These are phyloP conservation scores for Phytophthora ohioensis DNA, from an alignment of 352 stramenopile genomes.

Conservation along the genomic window DNA sequence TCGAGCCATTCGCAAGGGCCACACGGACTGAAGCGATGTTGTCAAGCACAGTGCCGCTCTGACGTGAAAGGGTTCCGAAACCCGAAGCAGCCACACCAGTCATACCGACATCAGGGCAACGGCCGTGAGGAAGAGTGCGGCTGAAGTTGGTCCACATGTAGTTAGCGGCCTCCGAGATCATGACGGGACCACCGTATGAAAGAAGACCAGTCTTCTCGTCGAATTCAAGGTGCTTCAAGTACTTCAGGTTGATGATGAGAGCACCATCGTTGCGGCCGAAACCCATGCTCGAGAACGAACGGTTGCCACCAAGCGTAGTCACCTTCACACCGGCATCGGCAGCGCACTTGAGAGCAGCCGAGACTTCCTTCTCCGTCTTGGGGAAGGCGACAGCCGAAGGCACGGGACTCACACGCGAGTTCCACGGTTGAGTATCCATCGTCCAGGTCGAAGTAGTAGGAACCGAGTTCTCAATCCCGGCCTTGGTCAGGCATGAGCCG, in stretches of 20 bases:
- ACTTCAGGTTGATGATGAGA: constrained; percentile 36
- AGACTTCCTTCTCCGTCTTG: constrained; percentile 32
- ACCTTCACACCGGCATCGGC: constrained; percentile 31
- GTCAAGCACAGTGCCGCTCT: constrained; percentile 29
- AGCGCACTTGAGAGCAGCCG: constrained; percentile 33
- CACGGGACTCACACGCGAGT: constrained; percentile 30
- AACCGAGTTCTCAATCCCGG: constrained; percentile 26
- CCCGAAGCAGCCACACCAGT: constrained; percentile 34
- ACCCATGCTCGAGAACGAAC: constrained; percentile 42
- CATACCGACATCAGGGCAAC: constrained; percentile 39
- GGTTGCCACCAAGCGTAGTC: constrained; percentile 35
- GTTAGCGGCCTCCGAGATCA: constrained; percentile 36
- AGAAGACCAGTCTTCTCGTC: constrained; percentile 25
- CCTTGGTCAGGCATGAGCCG: constrained; percentile 21
- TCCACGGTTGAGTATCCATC: constrained; percentile 34
- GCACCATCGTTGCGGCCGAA: constrained; percentile 37
- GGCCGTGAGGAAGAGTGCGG: constrained; percentile 29
- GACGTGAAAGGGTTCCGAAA: constrained; percentile 33
- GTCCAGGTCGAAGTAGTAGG: constrained; percentile 31
- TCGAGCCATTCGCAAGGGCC: constrained; percentile 30
- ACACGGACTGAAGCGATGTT: constrained; percentile 33
- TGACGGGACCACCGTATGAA: constrained; percentile 37
- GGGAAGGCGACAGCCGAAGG: constrained; percentile 33
- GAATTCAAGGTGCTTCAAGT: constrained; percentile 30
- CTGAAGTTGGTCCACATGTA: constrained; percentile 27